Evolutionary conservation across 2,329 filamentous ascomycete genomes (phyloP).

Genomic region (Alternaria gaisen): DNA sequence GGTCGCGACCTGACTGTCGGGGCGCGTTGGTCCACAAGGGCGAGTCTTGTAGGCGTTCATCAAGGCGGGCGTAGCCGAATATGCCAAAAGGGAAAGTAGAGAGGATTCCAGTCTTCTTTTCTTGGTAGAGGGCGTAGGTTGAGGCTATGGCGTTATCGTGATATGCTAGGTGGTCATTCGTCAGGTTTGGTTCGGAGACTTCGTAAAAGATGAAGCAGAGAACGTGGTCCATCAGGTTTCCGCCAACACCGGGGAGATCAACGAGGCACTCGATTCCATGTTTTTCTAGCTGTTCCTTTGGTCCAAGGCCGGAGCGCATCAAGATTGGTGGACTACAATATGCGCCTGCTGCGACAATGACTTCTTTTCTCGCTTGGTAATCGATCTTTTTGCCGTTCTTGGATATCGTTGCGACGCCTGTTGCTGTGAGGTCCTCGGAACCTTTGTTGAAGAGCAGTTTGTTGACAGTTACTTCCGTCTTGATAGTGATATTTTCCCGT

Average conservation of each 20-base stretch:
- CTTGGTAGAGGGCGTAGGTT: constrained; percentile 65
- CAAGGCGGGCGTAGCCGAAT: constrained; percentile 69
- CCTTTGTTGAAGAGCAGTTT: constrained; percentile 59
- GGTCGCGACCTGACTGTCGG: constrained; percentile 60
- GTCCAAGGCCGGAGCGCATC: constrained; percentile 67
- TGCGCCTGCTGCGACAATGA: constrained; percentile 46
- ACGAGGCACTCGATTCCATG: constrained; percentile 63
- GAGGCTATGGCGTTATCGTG: constrained; percentile 61
- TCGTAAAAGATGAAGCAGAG: constrained; percentile 68
- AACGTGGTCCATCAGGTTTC: constrained; percentile 71
- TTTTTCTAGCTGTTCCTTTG: constrained; percentile 60
- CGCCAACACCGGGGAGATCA: constrained; percentile 69
- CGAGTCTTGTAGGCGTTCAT: constrained; percentile 65
- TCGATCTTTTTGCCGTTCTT: constrained; percentile 51
- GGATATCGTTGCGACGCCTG: constrained; percentile 56
- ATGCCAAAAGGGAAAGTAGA: constrained; percentile 70
- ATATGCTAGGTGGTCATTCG: constrained; percentile 66
- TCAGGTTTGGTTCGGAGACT: constrained; percentile 62
- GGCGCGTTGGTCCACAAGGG: constrained; percentile 64
- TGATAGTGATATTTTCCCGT: constrained; percentile 49
- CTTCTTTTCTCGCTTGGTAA: constrained; percentile 48
- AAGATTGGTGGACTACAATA: constrained; percentile 52
- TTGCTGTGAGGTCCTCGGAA: constrained; percentile 54
- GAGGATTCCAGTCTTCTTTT: constrained; percentile 66
- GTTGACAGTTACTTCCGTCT: constrained; percentile 43